phyloP scores from a whole-genome alignment of 1,284 basidiomycete genomes.

The Ganoderma leucocontextum region DNA sequence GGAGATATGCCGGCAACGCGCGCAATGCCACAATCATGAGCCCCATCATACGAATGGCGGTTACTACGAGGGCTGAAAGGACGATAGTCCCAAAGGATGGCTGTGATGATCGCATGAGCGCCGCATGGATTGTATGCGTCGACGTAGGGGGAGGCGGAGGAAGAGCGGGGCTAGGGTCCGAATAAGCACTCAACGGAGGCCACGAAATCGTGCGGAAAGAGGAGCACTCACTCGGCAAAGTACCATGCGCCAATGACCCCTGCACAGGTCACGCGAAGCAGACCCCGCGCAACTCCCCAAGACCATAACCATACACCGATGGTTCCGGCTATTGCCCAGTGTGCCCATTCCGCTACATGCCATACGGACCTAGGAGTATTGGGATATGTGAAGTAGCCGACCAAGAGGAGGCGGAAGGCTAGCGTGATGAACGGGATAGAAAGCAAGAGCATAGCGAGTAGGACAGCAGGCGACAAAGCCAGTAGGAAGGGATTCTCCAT shows the following conservation, averaged over 20 bases:
- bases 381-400: slow-evolving; percentile 64
- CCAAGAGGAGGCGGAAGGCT: slow-evolving; percentile 81
- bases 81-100: slow-evolving; percentile 85
- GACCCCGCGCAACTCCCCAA: slow-evolving; percentile 87
- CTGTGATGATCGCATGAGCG: slow-evolving; percentile 80
- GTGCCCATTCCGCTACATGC: slow-evolving; percentile 82
- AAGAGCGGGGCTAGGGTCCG: slow-evolving; percentile 52
- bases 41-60: slow-evolving; percentile 66
- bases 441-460: slow-evolving; percentile 74
- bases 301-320: slow-evolving; percentile 88
- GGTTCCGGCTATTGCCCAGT: slow-evolving; percentile 80
- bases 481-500: slow-evolving; percentile 84
- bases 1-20: slow-evolving; percentile 63
- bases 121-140: slow-evolving; percentile 80
- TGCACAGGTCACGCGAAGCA: slow-evolving; percentile 81
- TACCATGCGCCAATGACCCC: slow-evolving; percentile 94
- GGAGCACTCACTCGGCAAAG: slow-evolving; percentile 75
- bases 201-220: neutral
- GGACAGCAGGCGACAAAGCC: slow-evolving; percentile 80
- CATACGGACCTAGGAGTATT: slow-evolving; percentile 60
- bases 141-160: slow-evolving; percentile 60
- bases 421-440: slow-evolving; percentile 89
- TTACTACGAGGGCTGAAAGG: slow-evolving; percentile 80
- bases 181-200: neutral
- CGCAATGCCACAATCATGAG: slow-evolving; percentile 60